These are phyloP conservation scores for Pyricularia grisea DNA, from an alignment of 2,329 filamentous ascomycete species.

Conservation along the genomic window DNA sequence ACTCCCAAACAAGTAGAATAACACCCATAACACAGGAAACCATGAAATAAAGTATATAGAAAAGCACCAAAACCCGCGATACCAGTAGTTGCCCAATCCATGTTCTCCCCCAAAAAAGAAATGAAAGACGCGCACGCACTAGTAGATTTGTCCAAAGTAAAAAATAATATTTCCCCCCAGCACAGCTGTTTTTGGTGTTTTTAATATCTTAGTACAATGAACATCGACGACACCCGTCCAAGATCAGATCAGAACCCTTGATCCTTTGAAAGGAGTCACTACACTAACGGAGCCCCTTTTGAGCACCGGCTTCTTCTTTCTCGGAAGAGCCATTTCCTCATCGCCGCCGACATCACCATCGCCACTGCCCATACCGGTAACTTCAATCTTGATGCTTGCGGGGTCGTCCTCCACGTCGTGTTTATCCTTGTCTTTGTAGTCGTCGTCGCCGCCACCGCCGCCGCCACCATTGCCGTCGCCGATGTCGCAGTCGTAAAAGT, in stretches of 20 bases:
- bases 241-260: conserved; percentile 3
- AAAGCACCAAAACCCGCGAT: background rate
- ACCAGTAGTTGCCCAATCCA: background rate
- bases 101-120: no score
- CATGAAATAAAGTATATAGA: no score
- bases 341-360: background rate
- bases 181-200: conserved; percentile 8
- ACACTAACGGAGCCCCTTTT: conserved; percentile 1
- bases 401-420: background rate
- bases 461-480: background rate
- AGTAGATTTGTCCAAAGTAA: background rate
- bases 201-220: background rate
- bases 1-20: background rate
- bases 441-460: background rate
- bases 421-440: background rate
- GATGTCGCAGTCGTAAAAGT: background rate
- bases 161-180: conserved; percentile 4
- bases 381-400: background rate
- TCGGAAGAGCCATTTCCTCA: background rate
- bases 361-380: background rate
- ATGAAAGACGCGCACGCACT: background rate
- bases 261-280: conserved; percentile 2
- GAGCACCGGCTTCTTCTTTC: background rate
- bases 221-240: background rate
- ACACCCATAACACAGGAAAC: no score